Evolutionary conservation across 495 filamentous ascomycete genomes (phyloP), one percentile per base, ranked within the genome.

Genomic region (Aspergillus asperescens): DNA sequence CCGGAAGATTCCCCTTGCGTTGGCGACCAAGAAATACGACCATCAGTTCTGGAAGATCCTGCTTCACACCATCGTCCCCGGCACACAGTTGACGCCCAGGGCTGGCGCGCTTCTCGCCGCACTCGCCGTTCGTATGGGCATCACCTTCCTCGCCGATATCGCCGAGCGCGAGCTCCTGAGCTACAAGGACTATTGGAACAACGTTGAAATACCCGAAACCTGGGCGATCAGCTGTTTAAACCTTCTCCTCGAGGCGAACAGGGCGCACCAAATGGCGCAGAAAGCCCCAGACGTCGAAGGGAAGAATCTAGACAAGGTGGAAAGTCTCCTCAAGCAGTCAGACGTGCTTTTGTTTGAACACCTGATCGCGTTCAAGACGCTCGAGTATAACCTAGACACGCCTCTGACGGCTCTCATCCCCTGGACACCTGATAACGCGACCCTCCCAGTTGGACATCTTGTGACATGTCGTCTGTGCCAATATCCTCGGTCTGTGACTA

Each of bases 301-400:
- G 16, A 9, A 46, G 10, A 40, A 44, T 32, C 1, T 18, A 4
- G 28, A 41, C 6, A 59, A 55, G 8, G 40, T 45, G 7, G 15
- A 43, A 5, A 44, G 43, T 0, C 46, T 74, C 4, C 48, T 76
- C 6, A 57, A 54, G 7, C 12, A 54, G 7, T 23, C 42, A 4
- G 75, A 76, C 40, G 57, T 66, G 23, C 29, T 35, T 13, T 60
- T 76, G 0, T 76, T 76, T 50, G 48, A 69, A 41, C 50, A 52
- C 0, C 60, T 78, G n/a, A 62, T 78, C n/a, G 63, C 67, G 16
- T 76, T 76, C 61, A 72, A 71, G 58, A 63, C 75, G 41, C 62
- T 76, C 6, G 71, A 76, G 59, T 50, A 67, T 24, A 76, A 76
- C 42, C 60, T 78, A 10, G 57, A 63, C 29, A 72, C 68, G 3